Conservation (phyloP, 169 alveolate genomes). For the Plasmodium blacklocki region DNA sequence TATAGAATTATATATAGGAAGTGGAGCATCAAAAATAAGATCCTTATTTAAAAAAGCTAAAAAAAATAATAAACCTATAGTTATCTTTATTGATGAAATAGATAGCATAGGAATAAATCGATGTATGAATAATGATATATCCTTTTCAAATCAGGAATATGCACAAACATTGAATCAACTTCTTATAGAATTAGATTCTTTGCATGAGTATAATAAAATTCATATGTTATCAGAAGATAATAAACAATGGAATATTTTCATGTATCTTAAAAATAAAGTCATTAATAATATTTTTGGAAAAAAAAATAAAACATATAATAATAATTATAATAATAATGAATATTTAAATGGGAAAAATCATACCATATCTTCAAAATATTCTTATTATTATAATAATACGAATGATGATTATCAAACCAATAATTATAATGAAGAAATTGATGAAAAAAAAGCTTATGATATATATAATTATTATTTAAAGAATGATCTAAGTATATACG, state of each 20-base stretch:
- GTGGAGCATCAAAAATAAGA: slow-evolving; percentile 68
- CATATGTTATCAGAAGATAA: neutral
- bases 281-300: neutral
- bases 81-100: slow-evolving; percentile 60
- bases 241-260: neutral
- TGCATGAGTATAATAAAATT: slow-evolving; percentile 52
- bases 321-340: neutral
- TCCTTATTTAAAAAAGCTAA: slow-evolving; percentile 45
- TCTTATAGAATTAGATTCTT: slow-evolving; percentile 45
- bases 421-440: neutral
- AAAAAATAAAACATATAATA: neutral
- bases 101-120: slow-evolving; percentile 63
- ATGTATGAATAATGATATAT: neutral
- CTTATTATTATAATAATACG: neutral
- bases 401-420: neutral
- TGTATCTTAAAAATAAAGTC: neutral
- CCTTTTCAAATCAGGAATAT: slow-evolving; percentile 42
- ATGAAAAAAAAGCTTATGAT: slow-evolving; percentile 49
- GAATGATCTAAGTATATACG: slow-evolving; percentile 33
- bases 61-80: slow-evolving; percentile 26
- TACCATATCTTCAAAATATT: neutral
- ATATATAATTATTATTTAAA: slow-evolving; percentile 49
- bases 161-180: slow-evolving; percentile 72
- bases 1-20: slow-evolving; percentile 69
- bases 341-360: neutral